Base-by-base conservation (phyloP, 208 protist species). In the Zelonia costaricensis region DNA sequence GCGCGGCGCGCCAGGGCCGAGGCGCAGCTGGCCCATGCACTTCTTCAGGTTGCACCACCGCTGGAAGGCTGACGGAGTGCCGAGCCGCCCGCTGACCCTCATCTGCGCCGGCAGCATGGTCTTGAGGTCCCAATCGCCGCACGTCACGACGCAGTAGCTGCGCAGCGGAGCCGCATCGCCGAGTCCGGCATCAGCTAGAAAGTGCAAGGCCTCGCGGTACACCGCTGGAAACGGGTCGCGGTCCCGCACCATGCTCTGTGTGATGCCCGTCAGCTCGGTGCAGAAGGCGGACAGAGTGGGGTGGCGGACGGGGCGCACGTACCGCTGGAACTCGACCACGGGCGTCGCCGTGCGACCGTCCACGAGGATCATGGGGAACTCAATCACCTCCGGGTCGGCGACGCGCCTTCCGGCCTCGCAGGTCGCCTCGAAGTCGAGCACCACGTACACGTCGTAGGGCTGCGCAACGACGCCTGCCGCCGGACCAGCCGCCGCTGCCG, bases 341-440 rank as follows among this genome's bases (percentile, higher is more conserved):
- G 85, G 73, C 36, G 4, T 18, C 9, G 25, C 27, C 18, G 62
- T 84, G 45, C 40, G 46, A 12, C 86, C 60, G 58, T 97, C 80
- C 27, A 97, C 62, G 6, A 94, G 44, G 18, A 97, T 71, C 58
- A 94, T 78, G 8, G 93, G 93, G 44, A 96, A 92, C 62, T 97
- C 91, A 47, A 97, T 94, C 27, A 96, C 79, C 64, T 96, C 89
- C 28, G 57, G 79, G 16, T 89, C 31, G 8, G 40, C 33, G 28
- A 86, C 70, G 18, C 71, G 69, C 12, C 36, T 31, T 16, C 61
- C 58, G 3, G 59, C 57, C 44, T 94, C 82, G 52, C 96, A 98
- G 16, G 92, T 98, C 3, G 97, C 97, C 75, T 98, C 97, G 77
- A 98, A 97, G 78, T 98, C 97, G 6, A 98, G 80, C 20, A 98